Conservation (phyloP, 140 eudicot genomes). For the Artemisia princeps region DNA sequence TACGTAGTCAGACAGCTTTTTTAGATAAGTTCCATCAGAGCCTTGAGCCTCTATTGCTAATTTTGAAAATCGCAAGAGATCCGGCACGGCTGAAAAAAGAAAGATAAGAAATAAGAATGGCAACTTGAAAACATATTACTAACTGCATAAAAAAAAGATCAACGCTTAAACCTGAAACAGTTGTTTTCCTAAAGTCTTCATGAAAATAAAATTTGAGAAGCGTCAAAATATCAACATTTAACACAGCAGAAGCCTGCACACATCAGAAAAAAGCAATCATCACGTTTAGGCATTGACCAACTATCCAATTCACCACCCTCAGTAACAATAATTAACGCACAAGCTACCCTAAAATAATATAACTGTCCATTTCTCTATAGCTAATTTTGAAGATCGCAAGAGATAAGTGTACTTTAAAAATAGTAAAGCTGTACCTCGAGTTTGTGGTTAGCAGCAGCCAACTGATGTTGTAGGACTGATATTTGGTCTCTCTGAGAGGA, state of each 20-base stretch:
- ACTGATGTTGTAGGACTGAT: slow-evolving; percentile 46
- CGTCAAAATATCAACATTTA: slow-evolving; percentile 79
- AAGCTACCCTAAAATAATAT: too few species aligned
- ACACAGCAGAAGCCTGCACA: slow-evolving; percentile 73
- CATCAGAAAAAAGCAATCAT: background rate
- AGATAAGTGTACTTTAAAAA: background rate
- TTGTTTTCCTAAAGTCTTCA: slow-evolving; percentile 93
- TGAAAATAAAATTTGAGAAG: slow-evolving; percentile 45
- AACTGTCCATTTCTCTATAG: too few species aligned
- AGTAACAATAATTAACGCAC: too few species aligned
- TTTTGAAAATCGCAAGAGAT: slow-evolving; percentile 78
- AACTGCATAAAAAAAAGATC: background rate
- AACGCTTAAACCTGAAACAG: slow-evolving; percentile 64
- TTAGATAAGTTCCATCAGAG: slow-evolving; percentile 76
- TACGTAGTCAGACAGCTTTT: slow-evolving; percentile 90
- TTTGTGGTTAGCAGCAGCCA: slow-evolving; percentile 57
- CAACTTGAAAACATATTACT: background rate
- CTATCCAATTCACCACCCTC: too few species aligned
- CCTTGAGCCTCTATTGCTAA: slow-evolving; percentile 97
- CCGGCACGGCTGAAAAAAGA: slow-evolving; percentile 72
- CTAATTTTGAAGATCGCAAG: too few species aligned
- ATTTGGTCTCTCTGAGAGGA: slow-evolving; percentile 53
- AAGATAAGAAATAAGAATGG: slow-evolving; percentile 3
- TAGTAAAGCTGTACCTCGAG: slow-evolving; percentile 39
- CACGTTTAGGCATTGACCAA: too few species aligned